Base-by-base conservation (phyloP, 1,284 basidiomycete species). In the Cutaneotrichosporon sp. region DNA sequence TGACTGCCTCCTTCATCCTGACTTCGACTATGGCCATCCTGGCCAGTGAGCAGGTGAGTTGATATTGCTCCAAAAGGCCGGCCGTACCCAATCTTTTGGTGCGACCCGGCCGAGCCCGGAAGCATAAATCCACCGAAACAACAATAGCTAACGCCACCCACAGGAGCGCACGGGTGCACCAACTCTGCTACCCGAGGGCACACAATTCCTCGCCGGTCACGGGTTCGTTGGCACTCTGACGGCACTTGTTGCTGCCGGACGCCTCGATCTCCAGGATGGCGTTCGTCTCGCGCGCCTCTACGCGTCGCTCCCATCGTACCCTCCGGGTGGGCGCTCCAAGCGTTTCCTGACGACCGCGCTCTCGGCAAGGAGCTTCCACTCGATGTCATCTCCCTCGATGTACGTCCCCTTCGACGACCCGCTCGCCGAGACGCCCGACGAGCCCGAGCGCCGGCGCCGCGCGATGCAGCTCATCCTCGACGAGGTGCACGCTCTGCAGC, bases 211-310 rank as follows among this genome's bases (percentile, higher is more conserved):
- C 24, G 68, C 67, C 5, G 73, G 73, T 12, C 72, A 75, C 49
- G 73, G 73, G 2, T 74, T 74, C 53, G 66, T 75, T 46, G 73
- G 73, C 3, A 72, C 71, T 3, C 57, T 75, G 20, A 70, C 73
- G 3, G 67, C 71, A 3, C 55, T 75, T 11, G 73, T 75, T 16
- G 73, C 71, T 6, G 60, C 68, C 6, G 71, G 71, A 7, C 61
- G 65, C 31, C 51, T 75, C 7, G 70, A 72, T 50, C 62, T 75
- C 12, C 58, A 67, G 7, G 68, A 67, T 9, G 71, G 70, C 10
- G 68, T 73, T 19, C 54, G 73, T 16, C 57, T 75, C 11, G 68
- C 70, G 42, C 61, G 66, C 39, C 66, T 73, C 35, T 73, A 67
- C 54, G 66, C 70, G 2, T 61, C 57, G 10, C 62, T 73, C 6